These are phyloP conservation scores for Ophiostoma tasmaniense DNA, from an alignment of 2,329 filamentous ascomycete genomes.

Conservation along the genomic window DNA sequence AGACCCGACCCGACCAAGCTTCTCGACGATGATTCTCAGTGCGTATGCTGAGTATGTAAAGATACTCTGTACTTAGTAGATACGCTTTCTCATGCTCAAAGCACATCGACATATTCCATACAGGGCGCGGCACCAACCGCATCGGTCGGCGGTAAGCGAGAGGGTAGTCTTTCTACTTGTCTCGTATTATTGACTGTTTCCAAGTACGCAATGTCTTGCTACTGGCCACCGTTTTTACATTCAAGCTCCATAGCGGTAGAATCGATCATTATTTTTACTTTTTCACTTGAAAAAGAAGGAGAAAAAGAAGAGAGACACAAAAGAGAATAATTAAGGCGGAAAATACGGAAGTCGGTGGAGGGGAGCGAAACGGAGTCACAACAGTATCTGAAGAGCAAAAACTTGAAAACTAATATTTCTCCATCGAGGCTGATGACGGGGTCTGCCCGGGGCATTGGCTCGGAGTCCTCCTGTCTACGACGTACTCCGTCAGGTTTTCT, in stretches of 20 bases:
- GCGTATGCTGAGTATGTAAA: no score
- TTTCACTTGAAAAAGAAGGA: not conserved
- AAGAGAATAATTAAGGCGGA: not conserved
- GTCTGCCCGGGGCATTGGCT: not conserved
- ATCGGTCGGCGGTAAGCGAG: constrained; percentile 1
- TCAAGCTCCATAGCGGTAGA: not conserved
- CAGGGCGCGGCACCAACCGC: not conserved
- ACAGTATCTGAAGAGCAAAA: not conserved
- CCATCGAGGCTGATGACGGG: not conserved
- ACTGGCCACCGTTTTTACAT: not conserved
- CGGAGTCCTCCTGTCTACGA: not conserved
- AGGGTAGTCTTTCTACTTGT: not conserved
- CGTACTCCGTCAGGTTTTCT: not conserved
- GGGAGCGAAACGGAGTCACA: not conserved
- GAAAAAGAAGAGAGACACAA: not conserved
- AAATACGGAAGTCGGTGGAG: not conserved
- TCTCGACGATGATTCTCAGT: no score
- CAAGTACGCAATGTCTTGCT: not conserved
- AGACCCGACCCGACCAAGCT: not conserved
- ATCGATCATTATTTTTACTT: not conserved
- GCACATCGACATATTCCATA: not conserved
- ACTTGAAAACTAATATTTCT: not conserved
- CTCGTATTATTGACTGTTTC: not conserved
- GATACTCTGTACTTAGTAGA: no score
- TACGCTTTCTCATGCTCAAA: not conserved